Percentiles rank a stretch among this genome's conserved stretches.
Conservation (phyloP, 768 basidiomycete species). For the Termitomyces sp. region DNA sequence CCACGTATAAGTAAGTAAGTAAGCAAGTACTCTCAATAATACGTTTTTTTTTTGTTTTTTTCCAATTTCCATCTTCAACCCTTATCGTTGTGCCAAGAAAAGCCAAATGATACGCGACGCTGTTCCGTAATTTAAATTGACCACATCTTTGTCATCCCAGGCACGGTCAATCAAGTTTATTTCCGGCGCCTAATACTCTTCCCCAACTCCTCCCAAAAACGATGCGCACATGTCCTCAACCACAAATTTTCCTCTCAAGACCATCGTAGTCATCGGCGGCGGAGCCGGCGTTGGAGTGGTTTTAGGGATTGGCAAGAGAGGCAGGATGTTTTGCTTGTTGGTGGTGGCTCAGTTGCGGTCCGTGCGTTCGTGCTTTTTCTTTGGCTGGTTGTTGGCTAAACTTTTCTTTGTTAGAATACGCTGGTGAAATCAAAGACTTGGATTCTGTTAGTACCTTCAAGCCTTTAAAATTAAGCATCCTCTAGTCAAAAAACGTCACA, state of each 20-base stretch:
- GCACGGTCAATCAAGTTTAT: not conserved
- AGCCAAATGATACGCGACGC: too few species aligned
- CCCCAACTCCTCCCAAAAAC: not conserved
- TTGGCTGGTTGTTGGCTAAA: not conserved
- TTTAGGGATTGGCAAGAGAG: constrained; percentile 25
- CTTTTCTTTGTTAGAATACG: constrained; percentile 22
- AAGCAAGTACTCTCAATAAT: too few species aligned
- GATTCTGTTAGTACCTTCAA: constrained; percentile 24
- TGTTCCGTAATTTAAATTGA: too few species aligned
- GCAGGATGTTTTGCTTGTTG: constrained; percentile 43
- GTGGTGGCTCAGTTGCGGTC: constrained; percentile 51
- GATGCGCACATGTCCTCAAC: not conserved
- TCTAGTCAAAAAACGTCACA: constrained; percentile 47
- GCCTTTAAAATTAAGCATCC: too few species aligned
- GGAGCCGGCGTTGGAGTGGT: constrained; percentile 36
- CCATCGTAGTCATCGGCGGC: constrained; percentile 43
- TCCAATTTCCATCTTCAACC: too few species aligned
- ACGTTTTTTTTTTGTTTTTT: too few species aligned
- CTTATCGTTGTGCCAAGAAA: too few species aligned
- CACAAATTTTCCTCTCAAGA: constrained; percentile 6
- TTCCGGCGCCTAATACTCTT: too few species aligned
- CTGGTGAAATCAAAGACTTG: constrained; percentile 36
- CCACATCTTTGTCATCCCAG: too few species aligned
- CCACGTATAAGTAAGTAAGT: too few species aligned
- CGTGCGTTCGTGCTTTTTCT: constrained; percentile 21